These are phyloP conservation scores for Adansonia rubrostipa DNA, from an alignment of 441 rosid species.

Conservation along the genomic window DNA sequence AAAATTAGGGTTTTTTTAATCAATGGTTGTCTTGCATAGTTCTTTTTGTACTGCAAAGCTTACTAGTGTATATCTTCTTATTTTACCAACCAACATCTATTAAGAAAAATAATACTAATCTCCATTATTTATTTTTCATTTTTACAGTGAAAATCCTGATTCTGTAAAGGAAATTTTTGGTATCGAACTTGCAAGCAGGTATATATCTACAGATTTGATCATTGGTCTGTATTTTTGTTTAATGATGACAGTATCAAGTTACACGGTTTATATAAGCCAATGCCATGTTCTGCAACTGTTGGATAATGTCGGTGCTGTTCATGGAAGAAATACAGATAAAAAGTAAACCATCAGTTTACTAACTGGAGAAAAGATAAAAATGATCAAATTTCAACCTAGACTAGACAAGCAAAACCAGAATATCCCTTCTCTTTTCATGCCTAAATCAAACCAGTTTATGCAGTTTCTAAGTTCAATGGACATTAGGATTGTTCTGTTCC, in stretches of 20 bases:
- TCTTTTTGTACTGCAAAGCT: conserved; percentile 8
- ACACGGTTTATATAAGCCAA: neutral
- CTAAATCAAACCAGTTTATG: neutral
- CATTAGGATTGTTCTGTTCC: neutral
- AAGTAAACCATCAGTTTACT: neutral
- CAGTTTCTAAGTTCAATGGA: neutral
- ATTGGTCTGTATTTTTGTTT: neutral
- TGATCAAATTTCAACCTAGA: neutral
- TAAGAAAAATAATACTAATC: neutral
- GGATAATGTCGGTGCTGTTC: neutral
- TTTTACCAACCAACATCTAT: neutral
- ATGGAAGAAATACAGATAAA: neutral
- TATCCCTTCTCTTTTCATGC: neutral
- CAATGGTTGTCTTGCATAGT: conserved; percentile 5
- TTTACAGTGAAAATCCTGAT: conserved; percentile 63
- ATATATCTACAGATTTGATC: conserved; percentile 16
- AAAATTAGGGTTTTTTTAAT: neutral
- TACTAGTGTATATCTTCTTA: neutral
- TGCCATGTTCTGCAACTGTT: neutral
- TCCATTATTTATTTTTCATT: conserved; percentile 6
- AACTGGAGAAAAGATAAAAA: neutral
- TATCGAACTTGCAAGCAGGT: conserved; percentile 85
- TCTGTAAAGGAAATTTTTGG: conserved; percentile 78
- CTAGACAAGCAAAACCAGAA: neutral
- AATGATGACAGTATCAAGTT: neutral